Evolutionary conservation across 345 rosid genomes (phyloP).

Genomic region (Eucalyptus marginata): DNA sequence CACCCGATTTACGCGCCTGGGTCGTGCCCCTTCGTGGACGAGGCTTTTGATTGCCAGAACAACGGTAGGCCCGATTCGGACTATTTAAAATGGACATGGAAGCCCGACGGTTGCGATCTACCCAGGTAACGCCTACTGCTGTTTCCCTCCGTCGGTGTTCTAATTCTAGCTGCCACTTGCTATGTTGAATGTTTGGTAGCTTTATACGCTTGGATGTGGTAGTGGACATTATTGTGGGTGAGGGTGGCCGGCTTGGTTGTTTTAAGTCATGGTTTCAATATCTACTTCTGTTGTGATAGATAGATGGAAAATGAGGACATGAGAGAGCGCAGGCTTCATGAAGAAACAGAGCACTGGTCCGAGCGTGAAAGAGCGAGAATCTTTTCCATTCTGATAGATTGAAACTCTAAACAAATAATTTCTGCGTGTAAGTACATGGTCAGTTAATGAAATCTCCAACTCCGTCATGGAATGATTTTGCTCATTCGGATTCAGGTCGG

Average conservation of each 20-base stretch:
- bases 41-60: slow-evolving; percentile 74
- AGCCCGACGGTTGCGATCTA: slow-evolving; percentile 85
- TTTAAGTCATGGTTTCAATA: not conserved
- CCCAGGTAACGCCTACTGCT: slow-evolving; percentile 44
- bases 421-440: not conserved
- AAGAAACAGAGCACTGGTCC: not conserved
- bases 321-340: not conserved
- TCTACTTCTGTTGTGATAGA: not conserved
- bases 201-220: not conserved
- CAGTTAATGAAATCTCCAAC: not conserved
- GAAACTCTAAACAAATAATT: not conserved
- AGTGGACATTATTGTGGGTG: not conserved
- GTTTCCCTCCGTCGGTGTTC: not conserved
- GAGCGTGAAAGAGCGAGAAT: not conserved
- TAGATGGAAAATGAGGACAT: not conserved
- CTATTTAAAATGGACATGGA: slow-evolving; percentile 81
- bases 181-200: not conserved
- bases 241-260: not conserved
- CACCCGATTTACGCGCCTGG: slow-evolving; percentile 69
- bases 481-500: not conserved
- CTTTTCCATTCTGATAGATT: not conserved
- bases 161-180: not conserved
- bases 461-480: not conserved
- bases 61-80: slow-evolving; percentile 71
- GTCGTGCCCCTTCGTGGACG: slow-evolving; percentile 89